Conservation (phyloP, 1,284 basidiomycete species). For the Ustilago loliicola region DNA sequence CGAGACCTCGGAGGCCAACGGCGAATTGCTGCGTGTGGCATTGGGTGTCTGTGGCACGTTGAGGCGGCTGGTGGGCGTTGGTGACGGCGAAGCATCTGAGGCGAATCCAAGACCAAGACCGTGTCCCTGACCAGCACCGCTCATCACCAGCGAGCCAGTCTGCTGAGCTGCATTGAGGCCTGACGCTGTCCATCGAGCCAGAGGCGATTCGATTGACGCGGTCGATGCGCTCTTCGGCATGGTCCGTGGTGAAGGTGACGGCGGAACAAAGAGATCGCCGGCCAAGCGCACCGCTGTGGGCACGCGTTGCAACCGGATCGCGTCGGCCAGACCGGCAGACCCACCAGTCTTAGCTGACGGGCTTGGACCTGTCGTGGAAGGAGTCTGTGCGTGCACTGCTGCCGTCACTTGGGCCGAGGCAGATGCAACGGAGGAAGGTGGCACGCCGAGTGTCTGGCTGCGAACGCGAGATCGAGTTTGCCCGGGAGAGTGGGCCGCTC, state of each 20-base stretch:
- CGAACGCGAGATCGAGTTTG: slow-evolving; percentile 54
- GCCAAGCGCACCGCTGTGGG: slow-evolving; percentile 74
- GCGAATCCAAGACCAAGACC: slow-evolving; percentile 42
- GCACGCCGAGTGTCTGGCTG: slow-evolving; percentile 56
- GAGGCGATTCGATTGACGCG: slow-evolving; percentile 41
- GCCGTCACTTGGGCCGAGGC: slow-evolving; percentile 14
- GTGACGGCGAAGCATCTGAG: slow-evolving; percentile 23
- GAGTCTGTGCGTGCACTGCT: slow-evolving; percentile 4
- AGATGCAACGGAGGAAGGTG: slow-evolving; percentile 18
- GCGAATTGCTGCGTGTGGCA: slow-evolving; percentile 52
- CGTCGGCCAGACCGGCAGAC: slow-evolving; percentile 62
- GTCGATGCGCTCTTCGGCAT: slow-evolving; percentile 50
- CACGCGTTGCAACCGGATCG: slow-evolving; percentile 74
- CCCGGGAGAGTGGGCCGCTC: slow-evolving; percentile 13
- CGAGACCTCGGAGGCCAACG: slow-evolving; percentile 43
- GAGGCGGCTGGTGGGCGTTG: slow-evolving; percentile 33
- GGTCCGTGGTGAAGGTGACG: slow-evolving; percentile 39
- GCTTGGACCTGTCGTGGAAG: slow-evolving; percentile 31
- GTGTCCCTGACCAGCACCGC: slow-evolving; percentile 22
- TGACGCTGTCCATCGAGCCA: slow-evolving; percentile 32
- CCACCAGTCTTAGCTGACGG: slow-evolving; percentile 23
- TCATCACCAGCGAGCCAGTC: slow-evolving; percentile 13
- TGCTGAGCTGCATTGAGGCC: slow-evolving; percentile 19
- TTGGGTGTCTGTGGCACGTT: slow-evolving; percentile 53
- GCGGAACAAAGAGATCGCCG: slow-evolving; percentile 70